Base-by-base conservation (phyloP, 2,329 filamentous ascomycete genomes). In the Claviceps sp. region DNA sequence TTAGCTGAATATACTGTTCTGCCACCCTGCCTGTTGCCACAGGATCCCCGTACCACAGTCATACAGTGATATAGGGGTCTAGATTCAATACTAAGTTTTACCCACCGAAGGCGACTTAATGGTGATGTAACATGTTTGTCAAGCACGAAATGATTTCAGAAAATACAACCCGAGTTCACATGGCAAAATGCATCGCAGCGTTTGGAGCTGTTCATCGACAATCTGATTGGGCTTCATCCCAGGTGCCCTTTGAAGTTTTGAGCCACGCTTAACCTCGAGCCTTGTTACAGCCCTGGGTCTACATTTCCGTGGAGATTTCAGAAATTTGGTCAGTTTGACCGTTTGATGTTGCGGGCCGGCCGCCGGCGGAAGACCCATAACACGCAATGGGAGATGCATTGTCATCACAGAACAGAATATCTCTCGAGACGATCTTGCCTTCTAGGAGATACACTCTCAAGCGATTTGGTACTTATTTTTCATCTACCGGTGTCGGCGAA, bases 101-200 rank as follows among this genome's bases (percentile, higher is more conserved):
- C 98, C 93, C 93, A 98, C 93, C 6, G 93, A 93, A 68, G 93
- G 93, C 68, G 93, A 98, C 72, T 70, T 98, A 67, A 98, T 98
- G 93, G 98, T 93, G 3, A 98, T 98, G 93, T 5, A 18, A 18
- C 18, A 18, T 22, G 2, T 77, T 98, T 60, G 98, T 98, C 74
- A 98, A 97, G 77, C 98, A 98, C 65, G 93, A 98, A 68, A 96
- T 98, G 67, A 98, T 98, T 69, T 95, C 89, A 0, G 91, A 97
- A 68, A 93, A 98, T 60, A 97, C 59, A 98, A 93, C 30, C 30
- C 82, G 93, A 18, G 98, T 98, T 71, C 98, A 98, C 71, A 98
- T 98, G 81, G 93, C 93, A 22, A 91, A 98, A 68, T 91, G 97
- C 61, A 88, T 95, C 26, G 78, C 97, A 64, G 93, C 93, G n/a